A percentile compares a stretch with the other conserved stretches of the same genome.
Conservation (phyloP, 495 filamentous ascomycete species). For the Penicillium longicatenatum region DNA sequence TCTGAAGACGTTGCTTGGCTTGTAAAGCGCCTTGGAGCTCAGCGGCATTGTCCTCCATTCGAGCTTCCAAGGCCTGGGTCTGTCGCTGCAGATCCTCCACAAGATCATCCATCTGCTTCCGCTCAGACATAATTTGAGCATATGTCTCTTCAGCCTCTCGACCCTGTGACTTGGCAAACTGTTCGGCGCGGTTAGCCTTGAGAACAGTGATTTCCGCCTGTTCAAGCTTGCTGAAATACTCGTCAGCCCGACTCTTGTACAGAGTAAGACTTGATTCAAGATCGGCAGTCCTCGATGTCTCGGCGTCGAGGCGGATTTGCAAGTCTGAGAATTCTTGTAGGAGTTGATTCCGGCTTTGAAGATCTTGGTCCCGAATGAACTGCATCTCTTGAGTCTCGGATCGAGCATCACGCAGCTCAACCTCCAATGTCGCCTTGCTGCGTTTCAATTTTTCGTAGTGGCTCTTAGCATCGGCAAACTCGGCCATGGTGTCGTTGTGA, state of each 20-base stretch:
- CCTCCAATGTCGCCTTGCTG: conserved; percentile 72
- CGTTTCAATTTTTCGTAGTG: conserved; percentile 86
- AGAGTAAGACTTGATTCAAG: conserved; percentile 79
- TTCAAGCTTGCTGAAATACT: conserved; percentile 97
- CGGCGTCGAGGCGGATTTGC: conserved; percentile 88
- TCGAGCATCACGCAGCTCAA: conserved; percentile 83
- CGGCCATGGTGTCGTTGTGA: conserved; percentile 82
- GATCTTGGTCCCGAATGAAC: conserved; percentile 78
- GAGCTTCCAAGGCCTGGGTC: conserved; percentile 85
- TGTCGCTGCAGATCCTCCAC: conserved; percentile 91
- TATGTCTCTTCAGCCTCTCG: conserved; percentile 90
- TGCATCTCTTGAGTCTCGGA: conserved; percentile 83
- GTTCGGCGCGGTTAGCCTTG: conserved; percentile 88
- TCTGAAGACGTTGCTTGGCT: conserved; percentile 92
- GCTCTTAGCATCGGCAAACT: conserved; percentile 81
- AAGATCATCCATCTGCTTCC: conserved; percentile 83
- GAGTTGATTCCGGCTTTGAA: conserved; percentile 79
- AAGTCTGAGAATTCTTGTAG: conserved; percentile 92
- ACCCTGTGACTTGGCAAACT: conserved; percentile 87
- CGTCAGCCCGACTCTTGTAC: conserved; percentile 92
- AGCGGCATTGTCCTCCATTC: conserved; percentile 86
- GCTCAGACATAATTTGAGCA: conserved; percentile 86
- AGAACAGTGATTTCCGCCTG: conserved; percentile 95
- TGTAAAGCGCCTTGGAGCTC: conserved; percentile 86
- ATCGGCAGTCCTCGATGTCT: conserved; percentile 82